Base-by-base conservation (phyloP, 345 rosid genomes). In the Hibiscus mutabilis region DNA sequence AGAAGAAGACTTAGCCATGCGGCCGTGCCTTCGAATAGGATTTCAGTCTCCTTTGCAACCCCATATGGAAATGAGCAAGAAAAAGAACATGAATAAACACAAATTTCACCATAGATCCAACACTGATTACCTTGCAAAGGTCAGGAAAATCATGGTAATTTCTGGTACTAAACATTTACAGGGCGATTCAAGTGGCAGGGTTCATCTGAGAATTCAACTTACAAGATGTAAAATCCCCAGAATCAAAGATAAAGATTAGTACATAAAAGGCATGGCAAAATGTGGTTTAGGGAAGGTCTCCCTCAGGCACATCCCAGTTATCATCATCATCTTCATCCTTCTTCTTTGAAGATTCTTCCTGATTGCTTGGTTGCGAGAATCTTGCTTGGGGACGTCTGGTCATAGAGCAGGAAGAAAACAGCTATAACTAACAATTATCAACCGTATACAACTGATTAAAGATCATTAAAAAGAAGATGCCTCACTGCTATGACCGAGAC, bases 301-400 rank as follows among this genome's bases (percentile, higher is more conserved):
- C 97, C 51, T 74, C 85, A 33, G 97, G 92, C 86, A 87, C 62
- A 15, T 92, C 97, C 97, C 97, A 90, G 89, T 92, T 90, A 76
- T 92, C 96, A 55, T 84, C 91, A 0, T 79, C 96, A 10, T 80
- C 92, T 16, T 81, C 84, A 2, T 57, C 61, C 33, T 8, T 57
- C 16, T 57, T 57, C 61, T 57, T 57, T 59, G 81, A 7, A 4
- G 84, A 0, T 0, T 27, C 73, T 73, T 86, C 94, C 69, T 63
- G 80, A 68, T 74, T 82, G 72, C 73, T 77, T 62, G 71, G 83
- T 11, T 57, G 44, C 3, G 73, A 27, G 74, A 14, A 70, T 80
- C 96, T 86, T 29, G 75, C 71, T 27, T 62, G 67, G 15, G 82
- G 76, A 18, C 88, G 92, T 85, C 96, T 92, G 85, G 6, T 47